Evolutionary conservation across 148 eudicot genomes (phyloP).

Genomic region (Chenopodium berlandieri): DNA sequence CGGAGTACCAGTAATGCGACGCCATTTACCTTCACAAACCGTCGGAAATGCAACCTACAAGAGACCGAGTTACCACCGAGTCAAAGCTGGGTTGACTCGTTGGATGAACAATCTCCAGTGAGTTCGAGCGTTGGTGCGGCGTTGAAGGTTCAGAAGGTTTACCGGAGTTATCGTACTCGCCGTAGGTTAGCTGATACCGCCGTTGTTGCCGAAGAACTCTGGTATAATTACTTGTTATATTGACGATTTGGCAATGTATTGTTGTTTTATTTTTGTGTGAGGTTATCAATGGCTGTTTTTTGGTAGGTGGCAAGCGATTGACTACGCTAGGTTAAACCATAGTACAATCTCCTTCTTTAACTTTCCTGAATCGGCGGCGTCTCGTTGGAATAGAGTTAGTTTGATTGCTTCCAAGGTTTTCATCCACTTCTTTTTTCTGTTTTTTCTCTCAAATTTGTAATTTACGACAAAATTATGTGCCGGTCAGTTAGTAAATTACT

Average conservation of each 20-base stretch:
- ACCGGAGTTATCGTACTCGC: slow-evolving; percentile 80
- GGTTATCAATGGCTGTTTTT: neutral
- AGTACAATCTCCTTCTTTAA: slow-evolving; percentile 84
- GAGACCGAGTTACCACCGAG: neutral
- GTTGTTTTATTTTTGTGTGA: neutral
- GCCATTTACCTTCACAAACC: slow-evolving; percentile 13
- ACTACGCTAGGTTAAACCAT: slow-evolving; percentile 65
- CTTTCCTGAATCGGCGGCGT: slow-evolving; percentile 64
- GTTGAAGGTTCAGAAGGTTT: slow-evolving; percentile 67
- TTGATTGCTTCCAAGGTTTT: slow-evolving; percentile 78
- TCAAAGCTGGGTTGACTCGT: neutral
- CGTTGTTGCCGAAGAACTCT: slow-evolving; percentile 80
- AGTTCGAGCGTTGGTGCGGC: slow-evolving; percentile 40
- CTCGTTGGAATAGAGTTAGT: slow-evolving; percentile 71
- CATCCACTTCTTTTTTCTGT: neutral
- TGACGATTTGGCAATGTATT: neutral
- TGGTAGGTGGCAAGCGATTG: slow-evolving; percentile 90
- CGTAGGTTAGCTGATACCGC: slow-evolving; percentile 85
- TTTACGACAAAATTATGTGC: neutral
- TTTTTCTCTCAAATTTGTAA: too few species aligned
- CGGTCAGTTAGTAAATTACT: neutral
- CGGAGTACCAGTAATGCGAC: slow-evolving; percentile 6
- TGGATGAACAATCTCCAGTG: neutral
- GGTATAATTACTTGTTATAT: slow-evolving; percentile 32
- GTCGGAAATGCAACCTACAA: neutral